phyloP scores from a whole-genome alignment of 192 early-diverging fungal species.

The Piromyces sp. region DNA sequence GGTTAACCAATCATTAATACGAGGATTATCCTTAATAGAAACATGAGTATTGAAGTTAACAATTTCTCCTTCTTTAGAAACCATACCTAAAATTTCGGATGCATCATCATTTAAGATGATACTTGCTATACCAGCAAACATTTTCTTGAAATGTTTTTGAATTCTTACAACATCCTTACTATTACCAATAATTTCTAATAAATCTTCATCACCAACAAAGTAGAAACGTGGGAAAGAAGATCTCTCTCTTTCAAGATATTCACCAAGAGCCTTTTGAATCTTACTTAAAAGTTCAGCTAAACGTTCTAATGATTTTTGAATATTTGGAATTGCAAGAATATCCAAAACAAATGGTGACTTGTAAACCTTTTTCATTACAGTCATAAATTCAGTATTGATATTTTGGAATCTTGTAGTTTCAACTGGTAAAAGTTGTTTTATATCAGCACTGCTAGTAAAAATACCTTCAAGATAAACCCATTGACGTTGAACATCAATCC shows the following conservation, averaged over 20 bases:
- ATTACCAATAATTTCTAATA: conserved; percentile 99
- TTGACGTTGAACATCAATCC: conserved; percentile 99
- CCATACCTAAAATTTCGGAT: conserved; percentile 56
- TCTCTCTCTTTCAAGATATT: conserved; percentile 94
- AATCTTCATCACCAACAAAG: conserved; percentile 99
- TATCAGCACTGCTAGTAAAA: conserved; percentile 88
- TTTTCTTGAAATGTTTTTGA: conserved; percentile 98
- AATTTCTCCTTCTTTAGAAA: conserved; percentile 82
- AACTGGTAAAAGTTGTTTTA: conserved; percentile 88
- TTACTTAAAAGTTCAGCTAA: conserved; percentile 80
- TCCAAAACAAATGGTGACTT: conserved; percentile 95
- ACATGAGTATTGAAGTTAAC: conserved; percentile 64
- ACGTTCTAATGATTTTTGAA: conserved; percentile 90
- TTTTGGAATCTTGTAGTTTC: conserved; percentile 91
- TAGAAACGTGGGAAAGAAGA: conserved; percentile 97
- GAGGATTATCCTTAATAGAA: conserved; percentile 61
- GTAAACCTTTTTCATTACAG: conserved; percentile 97
- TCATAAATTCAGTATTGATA: conserved; percentile 96
- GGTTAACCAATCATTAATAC: conserved; percentile 95
- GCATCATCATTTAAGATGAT: conserved; percentile 71
- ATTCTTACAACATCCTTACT: conserved; percentile 85
- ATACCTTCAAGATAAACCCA: conserved; percentile 99
- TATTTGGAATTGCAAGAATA: conserved; percentile 76
- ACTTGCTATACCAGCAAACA: conserved; percentile 91
- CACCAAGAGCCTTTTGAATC: conserved; percentile 97